Conservation (phyloP, 805 yeast species). For the Ogataea paraovalis region DNA sequence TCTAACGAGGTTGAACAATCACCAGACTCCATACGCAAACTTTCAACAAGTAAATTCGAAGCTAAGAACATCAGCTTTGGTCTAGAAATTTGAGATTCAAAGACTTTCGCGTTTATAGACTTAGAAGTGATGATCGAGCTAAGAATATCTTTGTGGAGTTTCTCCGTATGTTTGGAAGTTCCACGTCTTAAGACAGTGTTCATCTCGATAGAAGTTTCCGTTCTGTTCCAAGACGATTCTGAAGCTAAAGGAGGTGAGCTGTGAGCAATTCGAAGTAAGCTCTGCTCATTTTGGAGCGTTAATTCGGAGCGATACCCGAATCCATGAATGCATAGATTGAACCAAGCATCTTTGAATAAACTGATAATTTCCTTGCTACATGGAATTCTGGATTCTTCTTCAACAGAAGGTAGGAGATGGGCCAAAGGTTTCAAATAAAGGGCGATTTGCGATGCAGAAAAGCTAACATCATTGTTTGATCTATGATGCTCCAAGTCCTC, state of each 20-base stretch:
- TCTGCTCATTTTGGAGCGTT: constrained; percentile 41
- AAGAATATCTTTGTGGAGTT: constrained; percentile 64
- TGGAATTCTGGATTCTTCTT: constrained; percentile 40
- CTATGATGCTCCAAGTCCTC: constrained; percentile 71
- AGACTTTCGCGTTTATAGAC: constrained; percentile 38
- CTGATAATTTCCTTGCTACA: constrained; percentile 48
- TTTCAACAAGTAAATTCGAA: constrained; percentile 75
- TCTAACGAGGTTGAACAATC: constrained; percentile 71
- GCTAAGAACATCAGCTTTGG: constrained; percentile 86
- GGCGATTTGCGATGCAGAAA: constrained; percentile 66
- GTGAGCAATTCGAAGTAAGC: constrained; percentile 70
- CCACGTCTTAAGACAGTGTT: constrained; percentile 89
- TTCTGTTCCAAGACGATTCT: constrained; percentile 71
- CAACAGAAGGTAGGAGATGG: constrained; percentile 57
- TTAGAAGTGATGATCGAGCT: constrained; percentile 47
- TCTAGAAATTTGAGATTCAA: constrained; percentile 51
- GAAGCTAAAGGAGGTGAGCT: constrained; percentile 86
- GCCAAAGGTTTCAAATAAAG: constrained; percentile 72
- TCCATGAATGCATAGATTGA: constrained; percentile 89
- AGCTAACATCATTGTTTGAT: constrained; percentile 66
- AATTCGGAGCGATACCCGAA: constrained; percentile 58
- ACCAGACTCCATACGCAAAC: constrained; percentile 73
- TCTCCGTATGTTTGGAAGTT: constrained; percentile 75
- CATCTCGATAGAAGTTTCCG: constrained; percentile 88
- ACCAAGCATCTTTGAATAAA: constrained; percentile 87